Evolutionary conservation across 257 asterid species (phyloP), one percentile per base, ranked within the genome.

Genomic region (Rubia yunnanensis): DNA sequence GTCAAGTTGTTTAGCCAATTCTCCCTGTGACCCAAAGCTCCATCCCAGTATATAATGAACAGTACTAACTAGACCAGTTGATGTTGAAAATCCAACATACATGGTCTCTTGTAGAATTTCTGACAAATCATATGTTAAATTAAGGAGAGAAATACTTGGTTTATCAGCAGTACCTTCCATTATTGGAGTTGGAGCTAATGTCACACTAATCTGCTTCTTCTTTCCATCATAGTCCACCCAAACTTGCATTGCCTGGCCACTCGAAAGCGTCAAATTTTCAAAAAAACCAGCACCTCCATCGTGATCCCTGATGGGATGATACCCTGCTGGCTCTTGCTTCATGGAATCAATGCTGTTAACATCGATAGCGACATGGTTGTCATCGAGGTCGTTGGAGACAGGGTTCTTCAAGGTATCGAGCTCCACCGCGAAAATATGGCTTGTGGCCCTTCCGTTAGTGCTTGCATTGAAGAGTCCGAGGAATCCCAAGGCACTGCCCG

Each of bases 351-450:
- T 5, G 4, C 77, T 63, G 35, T 80, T 79, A 57, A 88, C 44
- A 46, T 88, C 94, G 53, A 88, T 65, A 0, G 91, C 94, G 14
- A 82, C 86, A 48, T 85, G 94, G 56, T 88, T 85, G 24, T 76
- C 81, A 39, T 84, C 39, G 2, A 69, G 77, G 64, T 88, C 91
- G 8, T 38, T 26, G 20, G 81, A 79, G 17, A 76, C 91, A 0
- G 36, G 0, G 60, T 76, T 83, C 65, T 62, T 72, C 41, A 82
- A 27, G 18, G 91, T 82, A 31, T 88, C 95, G 30, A 85, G 77
- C 60, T 88, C 96, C 11, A 88, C 80, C 0, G 88, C 92, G 13
- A 85, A 61, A 1, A 88, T 70, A 59, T 85, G 91, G 48, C 83
- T 85, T 7, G 82, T 72, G 0, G 3, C 3, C 24, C 72, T 73